A percentile compares a stretch with the other conserved stretches of the same genome.
These are phyloP conservation scores for Pseudodiploospora longispora DNA, from an alignment of 2,329 filamentous ascomycete species.

Conservation along the genomic window DNA sequence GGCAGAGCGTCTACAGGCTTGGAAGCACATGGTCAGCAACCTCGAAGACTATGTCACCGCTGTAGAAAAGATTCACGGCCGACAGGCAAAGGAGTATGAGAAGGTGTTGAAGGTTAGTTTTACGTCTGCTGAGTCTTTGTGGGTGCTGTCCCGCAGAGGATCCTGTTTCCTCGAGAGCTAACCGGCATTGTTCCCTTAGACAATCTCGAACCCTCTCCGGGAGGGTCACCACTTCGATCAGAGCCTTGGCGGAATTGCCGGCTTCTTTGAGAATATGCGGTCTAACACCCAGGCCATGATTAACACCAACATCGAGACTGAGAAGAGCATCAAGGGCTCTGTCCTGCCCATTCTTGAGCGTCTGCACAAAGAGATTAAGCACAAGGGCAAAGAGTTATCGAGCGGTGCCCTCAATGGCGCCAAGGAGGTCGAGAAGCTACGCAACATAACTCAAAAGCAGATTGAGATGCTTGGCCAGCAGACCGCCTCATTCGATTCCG, in stretches of 20 bases:
- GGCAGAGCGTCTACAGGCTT: constrained; percentile 80
- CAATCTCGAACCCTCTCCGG: constrained; percentile 74
- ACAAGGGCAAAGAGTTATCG: constrained; percentile 83
- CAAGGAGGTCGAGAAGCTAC: constrained; percentile 87
- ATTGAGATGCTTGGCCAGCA: constrained; percentile 90
- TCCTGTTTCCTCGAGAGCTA: background rate
- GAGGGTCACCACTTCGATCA: constrained; percentile 94
- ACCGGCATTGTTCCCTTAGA: constrained; percentile 38
- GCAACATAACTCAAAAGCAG: constrained; percentile 82
- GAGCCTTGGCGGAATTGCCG: constrained; percentile 74
- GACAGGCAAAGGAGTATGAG: constrained; percentile 90
- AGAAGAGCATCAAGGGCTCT: constrained; percentile 78
- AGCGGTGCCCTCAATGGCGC: constrained; percentile 73
- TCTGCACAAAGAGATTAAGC: constrained; percentile 92
- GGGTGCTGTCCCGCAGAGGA: no score
- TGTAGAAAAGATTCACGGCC: constrained; percentile 78
- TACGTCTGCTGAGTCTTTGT: background rate
- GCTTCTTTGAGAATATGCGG: constrained; percentile 90
- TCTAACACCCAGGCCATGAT: constrained; percentile 86
- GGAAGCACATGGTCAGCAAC: constrained; percentile 90
- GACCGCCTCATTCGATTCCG: constrained; percentile 70
- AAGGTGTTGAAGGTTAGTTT: constrained; percentile 68
- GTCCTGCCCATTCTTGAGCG: constrained; percentile 85
- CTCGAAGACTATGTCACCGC: constrained; percentile 83
- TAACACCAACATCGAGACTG: constrained; percentile 84